phyloP scores from a whole-genome alignment of 148 eudicot genomes.

The Vaccinium vitisidaea region DNA sequence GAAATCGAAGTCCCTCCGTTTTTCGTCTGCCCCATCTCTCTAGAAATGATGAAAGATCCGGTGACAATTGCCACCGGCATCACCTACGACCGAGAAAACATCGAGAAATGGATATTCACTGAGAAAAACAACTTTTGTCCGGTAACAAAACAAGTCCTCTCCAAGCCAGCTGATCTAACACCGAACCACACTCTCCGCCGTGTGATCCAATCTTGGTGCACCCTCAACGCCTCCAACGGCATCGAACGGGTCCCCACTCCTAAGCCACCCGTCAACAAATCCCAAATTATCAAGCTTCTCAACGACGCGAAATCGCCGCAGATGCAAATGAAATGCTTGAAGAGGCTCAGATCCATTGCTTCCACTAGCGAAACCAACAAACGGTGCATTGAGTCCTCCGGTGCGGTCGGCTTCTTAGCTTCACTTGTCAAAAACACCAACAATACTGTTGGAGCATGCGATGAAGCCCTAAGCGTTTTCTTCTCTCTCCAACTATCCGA shows the following conservation, averaged over 20 bases:
- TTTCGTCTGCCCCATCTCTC: slow-evolving; percentile 86
- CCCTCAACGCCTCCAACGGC: too few relatives aligned
- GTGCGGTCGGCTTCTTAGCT: slow-evolving; percentile 39
- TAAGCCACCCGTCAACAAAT: too few relatives aligned
- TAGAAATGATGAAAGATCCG: slow-evolving; percentile 87
- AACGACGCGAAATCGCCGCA: slow-evolving; percentile 31
- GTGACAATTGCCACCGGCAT: slow-evolving; percentile 78
- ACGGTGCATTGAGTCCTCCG: slow-evolving; percentile 39
- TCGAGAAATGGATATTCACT: slow-evolving; percentile 63
- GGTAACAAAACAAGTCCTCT: too few relatives aligned
- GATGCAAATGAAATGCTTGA: slow-evolving; percentile 33
- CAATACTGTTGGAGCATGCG: slow-evolving; percentile 18
- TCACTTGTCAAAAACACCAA: slow-evolving; percentile 29
- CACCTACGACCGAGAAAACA: slow-evolving; percentile 71
- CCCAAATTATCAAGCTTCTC: slow-evolving; percentile 22
- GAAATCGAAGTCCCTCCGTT: slow-evolving; percentile 65
- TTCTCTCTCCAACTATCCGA: slow-evolving; percentile 47
- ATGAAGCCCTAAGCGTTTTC: slow-evolving; percentile 49
- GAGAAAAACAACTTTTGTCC: too few relatives aligned
- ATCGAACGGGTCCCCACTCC: too few relatives aligned
- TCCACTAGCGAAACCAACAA: slow-evolving; percentile 18
- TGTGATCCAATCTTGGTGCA: too few relatives aligned
- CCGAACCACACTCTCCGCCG: too few relatives aligned
- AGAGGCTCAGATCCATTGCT: slow-evolving; percentile 39
- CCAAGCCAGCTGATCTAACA: too few relatives aligned